Conservation (phyloP, 202 grass and related monocot species). For the Zizania palustris region DNA sequence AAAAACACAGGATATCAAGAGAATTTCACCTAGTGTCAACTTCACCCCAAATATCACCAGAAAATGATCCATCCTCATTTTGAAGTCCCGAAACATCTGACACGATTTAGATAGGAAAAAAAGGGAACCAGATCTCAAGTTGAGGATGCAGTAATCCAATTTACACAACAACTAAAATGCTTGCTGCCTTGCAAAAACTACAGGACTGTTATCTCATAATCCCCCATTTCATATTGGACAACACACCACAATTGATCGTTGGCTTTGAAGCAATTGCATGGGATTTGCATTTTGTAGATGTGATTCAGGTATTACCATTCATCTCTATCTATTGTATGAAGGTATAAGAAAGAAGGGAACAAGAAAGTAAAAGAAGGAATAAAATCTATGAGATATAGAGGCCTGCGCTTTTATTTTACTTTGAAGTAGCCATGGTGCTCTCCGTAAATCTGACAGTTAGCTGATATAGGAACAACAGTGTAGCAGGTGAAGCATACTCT, state of each 20-base stretch:
- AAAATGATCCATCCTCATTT: slow-evolving; percentile 91
- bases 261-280: no score
- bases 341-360: background rate
- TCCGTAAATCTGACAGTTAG: background rate
- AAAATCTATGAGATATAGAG: background rate
- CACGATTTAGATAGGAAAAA: slow-evolving; percentile 51
- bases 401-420: background rate
- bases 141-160: background rate
- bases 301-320: no score
- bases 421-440: background rate
- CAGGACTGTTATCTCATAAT: background rate
- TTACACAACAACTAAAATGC: background rate
- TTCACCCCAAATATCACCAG: slow-evolving; percentile 97
- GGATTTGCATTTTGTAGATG: no score
- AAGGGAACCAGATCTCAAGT: slow-evolving; percentile 7
- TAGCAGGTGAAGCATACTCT: background rate
- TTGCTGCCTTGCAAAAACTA: slow-evolving; percentile 14
- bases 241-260: background rate
- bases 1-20: background rate
- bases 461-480: background rate
- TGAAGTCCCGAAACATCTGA: slow-evolving; percentile 76
- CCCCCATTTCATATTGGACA: slow-evolving; percentile 5
- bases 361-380: background rate
- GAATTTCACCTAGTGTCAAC: slow-evolving; percentile 65
- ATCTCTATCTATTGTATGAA: no score